phyloP scores from a whole-genome alignment of 139 green algal genomes.

The Micromonas commoda region DNA sequence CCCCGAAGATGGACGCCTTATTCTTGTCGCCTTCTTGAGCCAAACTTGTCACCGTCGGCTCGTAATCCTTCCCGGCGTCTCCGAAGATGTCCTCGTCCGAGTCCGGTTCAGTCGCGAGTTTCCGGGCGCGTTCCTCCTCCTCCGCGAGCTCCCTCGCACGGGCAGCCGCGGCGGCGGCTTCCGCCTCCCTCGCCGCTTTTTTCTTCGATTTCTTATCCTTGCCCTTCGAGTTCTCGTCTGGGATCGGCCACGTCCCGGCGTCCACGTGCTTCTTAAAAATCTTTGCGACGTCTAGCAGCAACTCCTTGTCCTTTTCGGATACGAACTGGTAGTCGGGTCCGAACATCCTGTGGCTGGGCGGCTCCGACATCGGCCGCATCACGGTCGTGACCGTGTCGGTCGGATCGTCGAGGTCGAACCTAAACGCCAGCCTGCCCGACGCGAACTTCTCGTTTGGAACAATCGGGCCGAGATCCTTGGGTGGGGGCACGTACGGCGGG shows the following conservation, averaged over 20 bases:
- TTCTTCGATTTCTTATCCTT: not conserved
- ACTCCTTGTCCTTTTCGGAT: not conserved
- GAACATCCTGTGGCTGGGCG: not conserved
- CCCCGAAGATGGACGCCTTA: not conserved
- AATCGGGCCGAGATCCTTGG: not conserved
- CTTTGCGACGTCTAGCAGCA: not conserved
- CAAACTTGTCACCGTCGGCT: not conserved
- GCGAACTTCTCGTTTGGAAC: constrained; percentile 7
- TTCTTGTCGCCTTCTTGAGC: not conserved
- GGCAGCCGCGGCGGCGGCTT: not conserved
- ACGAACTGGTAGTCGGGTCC: not conserved
- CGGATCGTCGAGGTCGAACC: constrained; percentile 5
- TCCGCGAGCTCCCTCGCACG: not conserved
- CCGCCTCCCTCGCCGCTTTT: not conserved
- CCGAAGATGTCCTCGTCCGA: constrained; percentile 19
- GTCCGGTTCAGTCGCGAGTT: not conserved
- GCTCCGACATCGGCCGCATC: not conserved
- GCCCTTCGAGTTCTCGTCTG: not conserved
- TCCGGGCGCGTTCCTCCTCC: not conserved
- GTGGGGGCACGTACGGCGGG: not conserved
- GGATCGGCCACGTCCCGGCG: not conserved
- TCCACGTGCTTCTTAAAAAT: not conserved
- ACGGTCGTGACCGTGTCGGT: not conserved
- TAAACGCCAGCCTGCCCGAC: not conserved
- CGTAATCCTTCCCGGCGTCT: constrained; percentile 18